A percentile compares a stretch with the other conserved stretches of the same genome.
phyloP scores from a whole-genome alignment of 805 yeast genomes.

The Metschnikowia colocasiae region DNA sequence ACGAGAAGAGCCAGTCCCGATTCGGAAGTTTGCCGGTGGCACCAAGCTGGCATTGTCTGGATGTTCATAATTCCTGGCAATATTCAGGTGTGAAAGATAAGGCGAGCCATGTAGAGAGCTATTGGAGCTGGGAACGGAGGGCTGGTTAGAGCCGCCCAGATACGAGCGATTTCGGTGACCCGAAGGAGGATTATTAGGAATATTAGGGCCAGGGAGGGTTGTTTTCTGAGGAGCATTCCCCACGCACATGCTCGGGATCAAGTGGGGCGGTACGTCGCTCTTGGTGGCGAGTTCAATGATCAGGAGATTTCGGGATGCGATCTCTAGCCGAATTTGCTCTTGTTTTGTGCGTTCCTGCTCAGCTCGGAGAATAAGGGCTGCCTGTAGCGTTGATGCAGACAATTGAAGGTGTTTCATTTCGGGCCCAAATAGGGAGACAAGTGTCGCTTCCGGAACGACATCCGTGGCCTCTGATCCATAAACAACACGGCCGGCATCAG shows the following conservation, averaged over 20 bases:
- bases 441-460: conserved; percentile 17
- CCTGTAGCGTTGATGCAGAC: conserved; percentile 53
- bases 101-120: conserved; percentile 9
- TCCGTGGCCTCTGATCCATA: background rate
- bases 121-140: background rate
- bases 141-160: background rate
- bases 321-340: conserved; percentile 66
- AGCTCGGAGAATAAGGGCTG: conserved; percentile 54
- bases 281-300: conserved; percentile 57
- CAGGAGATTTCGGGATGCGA: conserved; percentile 55
- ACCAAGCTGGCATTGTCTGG: conserved; percentile 27
- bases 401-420: conserved; percentile 50
- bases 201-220: background rate
- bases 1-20: conserved; percentile 27
- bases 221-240: conserved; percentile 19
- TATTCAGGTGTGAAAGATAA: conserved; percentile 6
- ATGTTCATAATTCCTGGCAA: conserved; percentile 15
- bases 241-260: conserved; percentile 60
- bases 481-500: background rate
- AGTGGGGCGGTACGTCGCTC: conserved; percentile 59
- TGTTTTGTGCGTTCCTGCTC: conserved; percentile 85
- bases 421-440: conserved; percentile 48
- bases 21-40: conserved; percentile 34
- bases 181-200: background rate
- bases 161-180: background rate